Base-by-base conservation (phyloP, 108 stramenopile species). In the Nitzschia putrida region DNA sequence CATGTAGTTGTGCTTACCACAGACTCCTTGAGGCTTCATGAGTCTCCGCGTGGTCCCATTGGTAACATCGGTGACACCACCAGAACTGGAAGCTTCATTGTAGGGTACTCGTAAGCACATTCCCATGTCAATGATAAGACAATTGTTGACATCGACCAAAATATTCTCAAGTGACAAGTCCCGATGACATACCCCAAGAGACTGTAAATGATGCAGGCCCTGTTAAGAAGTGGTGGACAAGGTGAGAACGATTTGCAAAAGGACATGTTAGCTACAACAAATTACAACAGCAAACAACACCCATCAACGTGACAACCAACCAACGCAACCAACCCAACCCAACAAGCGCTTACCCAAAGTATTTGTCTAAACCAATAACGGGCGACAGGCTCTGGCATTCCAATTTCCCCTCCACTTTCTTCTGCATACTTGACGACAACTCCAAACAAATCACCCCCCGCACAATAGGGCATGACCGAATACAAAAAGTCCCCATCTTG, bases 1-100 rank as follows among this genome's bases (percentile, higher is more conserved):
- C 94, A 98, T 97, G 72, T 98, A 98, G 60, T 96, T 96, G 43
- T 80, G 90, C 73, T 98, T 98, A 13, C 97, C 97, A 83, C 95
- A 97, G 16, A 83, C 85, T 29, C 93, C 92, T 72, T 88, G 89
- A 20, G 89, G 89, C 55, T 71, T 83, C 40, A 96, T 87, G 25
- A 95, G 73, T 40, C 90, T 56, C 22, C 92, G 80, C 18, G 60
- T 81, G 23, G 61, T 79, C 23, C 91, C 88, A 67, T 68, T 23
- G 3, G 66, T 80, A 14, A 86, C 92, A 63, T 85, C 89, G 20
- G 75, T 80, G 21, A 83, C 64, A 21, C 50, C 53, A 47, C 75
- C 78, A 6, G 57, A 47, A 42, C 70, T 67, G 26, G 14, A 20
- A 42, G 78, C 80, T 64, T 87, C 81, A n/a, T 76, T 77, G 82